Conservation (phyloP, 2,329 filamentous ascomycete species). For the Fusarium sacchari region DNA sequence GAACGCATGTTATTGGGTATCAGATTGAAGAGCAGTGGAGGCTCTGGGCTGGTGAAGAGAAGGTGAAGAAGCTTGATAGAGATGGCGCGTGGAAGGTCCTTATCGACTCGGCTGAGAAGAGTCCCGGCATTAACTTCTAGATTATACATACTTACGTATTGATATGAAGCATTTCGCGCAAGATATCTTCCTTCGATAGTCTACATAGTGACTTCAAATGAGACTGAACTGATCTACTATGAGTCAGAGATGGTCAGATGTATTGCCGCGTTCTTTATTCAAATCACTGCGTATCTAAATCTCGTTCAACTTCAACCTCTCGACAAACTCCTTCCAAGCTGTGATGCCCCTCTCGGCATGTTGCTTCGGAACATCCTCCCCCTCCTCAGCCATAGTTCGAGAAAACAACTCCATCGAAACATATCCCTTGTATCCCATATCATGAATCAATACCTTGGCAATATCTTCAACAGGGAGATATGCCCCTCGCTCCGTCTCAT, state of each 20-base stretch:
- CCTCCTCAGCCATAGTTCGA: slow-evolving; percentile 7
- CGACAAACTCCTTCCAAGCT: slow-evolving; percentile 1
- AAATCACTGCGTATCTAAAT: background rate
- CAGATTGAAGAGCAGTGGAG: slow-evolving; percentile 13
- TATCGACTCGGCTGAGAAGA: background rate
- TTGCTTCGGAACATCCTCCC: background rate
- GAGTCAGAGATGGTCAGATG: too few relatives aligned
- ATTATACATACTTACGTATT: too few relatives aligned
- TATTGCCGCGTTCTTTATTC: too few relatives aligned
- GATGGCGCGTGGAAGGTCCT: slow-evolving; percentile 13
- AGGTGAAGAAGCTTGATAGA: background rate
- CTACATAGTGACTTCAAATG: too few relatives aligned
- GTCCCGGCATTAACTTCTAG: slow-evolving; percentile 1
- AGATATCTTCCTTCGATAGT: too few relatives aligned
- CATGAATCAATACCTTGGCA: background rate
- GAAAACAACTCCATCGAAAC: slow-evolving; percentile 13
- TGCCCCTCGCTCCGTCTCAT: background rate
- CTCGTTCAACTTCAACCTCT: background rate
- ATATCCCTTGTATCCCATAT: slow-evolving; percentile 9
- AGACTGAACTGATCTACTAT: too few relatives aligned
- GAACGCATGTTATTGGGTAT: slow-evolving; percentile 6
- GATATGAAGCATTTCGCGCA: too few relatives aligned
- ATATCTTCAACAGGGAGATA: slow-evolving; percentile 5
- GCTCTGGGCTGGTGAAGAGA: background rate
- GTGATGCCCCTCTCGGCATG: background rate